Evolutionary conservation across 192 early-diverging fungal genomes (phyloP).

Genomic region (Helicostylum pulchrum): DNA sequence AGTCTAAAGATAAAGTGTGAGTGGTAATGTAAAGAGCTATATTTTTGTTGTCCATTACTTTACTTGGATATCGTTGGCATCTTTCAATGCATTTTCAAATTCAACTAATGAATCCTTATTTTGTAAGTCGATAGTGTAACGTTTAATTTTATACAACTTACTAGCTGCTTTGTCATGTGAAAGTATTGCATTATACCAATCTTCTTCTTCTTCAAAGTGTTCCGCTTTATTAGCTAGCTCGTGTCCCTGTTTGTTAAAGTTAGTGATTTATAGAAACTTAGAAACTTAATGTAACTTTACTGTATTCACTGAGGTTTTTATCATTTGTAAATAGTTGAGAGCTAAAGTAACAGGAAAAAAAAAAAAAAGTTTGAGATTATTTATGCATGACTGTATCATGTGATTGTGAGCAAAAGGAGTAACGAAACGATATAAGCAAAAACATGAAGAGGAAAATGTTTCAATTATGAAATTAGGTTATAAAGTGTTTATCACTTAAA

Average conservation of each 20-base stretch:
- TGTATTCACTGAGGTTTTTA: not conserved
- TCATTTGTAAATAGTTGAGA: not conserved
- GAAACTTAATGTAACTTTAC: not conserved
- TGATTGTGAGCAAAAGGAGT: not conserved
- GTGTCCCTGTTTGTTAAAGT: constrained; percentile 50
- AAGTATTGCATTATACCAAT: constrained; percentile 56
- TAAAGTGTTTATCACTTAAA: too few relatives aligned
- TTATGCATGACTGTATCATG: not conserved
- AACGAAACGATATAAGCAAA: too few relatives aligned
- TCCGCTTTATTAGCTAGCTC: constrained; percentile 62
- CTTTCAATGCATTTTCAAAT: constrained; percentile 55
- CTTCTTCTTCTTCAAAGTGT: constrained; percentile 52
- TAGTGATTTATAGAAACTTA: not conserved
- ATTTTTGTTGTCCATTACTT: not conserved
- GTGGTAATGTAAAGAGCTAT: too few relatives aligned
- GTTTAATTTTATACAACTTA: constrained; percentile 18
- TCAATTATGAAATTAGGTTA: too few relatives aligned
- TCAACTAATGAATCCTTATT: constrained; percentile 36
- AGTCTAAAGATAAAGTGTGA: constrained; percentile 37
- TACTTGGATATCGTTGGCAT: constrained; percentile 59
- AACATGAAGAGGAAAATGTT: too few relatives aligned
- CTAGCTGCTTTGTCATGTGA: constrained; percentile 69
- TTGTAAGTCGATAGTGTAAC: not conserved
- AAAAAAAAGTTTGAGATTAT: not conserved
- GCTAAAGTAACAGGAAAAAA: not conserved